These are phyloP conservation scores for Gloeopeniophorella convolvens DNA, from an alignment of 768 basidiomycete genomes.

Conservation along the genomic window DNA sequence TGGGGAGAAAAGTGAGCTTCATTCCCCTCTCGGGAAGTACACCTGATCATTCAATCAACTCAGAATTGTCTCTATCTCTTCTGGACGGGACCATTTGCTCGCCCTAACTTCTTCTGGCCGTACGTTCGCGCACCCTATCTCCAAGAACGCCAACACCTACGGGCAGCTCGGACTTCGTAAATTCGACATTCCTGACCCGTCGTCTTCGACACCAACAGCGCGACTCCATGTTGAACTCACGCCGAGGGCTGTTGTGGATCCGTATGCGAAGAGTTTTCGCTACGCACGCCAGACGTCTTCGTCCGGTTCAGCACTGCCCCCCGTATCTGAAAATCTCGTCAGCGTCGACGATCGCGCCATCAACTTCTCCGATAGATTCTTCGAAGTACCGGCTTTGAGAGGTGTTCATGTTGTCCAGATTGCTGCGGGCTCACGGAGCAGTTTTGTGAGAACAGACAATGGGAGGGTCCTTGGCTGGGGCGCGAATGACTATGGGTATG, in stretches of 20 bases:
- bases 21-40: not conserved
- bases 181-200: constrained; percentile 41
- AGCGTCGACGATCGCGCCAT: constrained; percentile 38
- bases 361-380: constrained; percentile 61
- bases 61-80: constrained; percentile 69
- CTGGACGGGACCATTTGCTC: constrained; percentile 68
- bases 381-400: constrained; percentile 68
- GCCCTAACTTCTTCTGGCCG: constrained; percentile 68
- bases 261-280: constrained; percentile 42
- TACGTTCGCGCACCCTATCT: constrained; percentile 71
- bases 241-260: constrained; percentile 49
- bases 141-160: constrained; percentile 65
- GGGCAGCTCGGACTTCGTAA: constrained; percentile 81
- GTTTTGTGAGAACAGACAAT: constrained; percentile 59
- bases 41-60: not conserved
- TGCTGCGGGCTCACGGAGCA: constrained; percentile 64
- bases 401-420: constrained; percentile 62
- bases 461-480: constrained; percentile 87
- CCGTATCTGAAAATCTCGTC: constrained; percentile 17
- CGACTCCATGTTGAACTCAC: constrained; percentile 46
- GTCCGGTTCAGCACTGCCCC: constrained; percentile 27
- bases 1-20: constrained; percentile 59
- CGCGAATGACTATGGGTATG: constrained; percentile 79
- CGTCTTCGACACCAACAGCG: constrained; percentile 24
- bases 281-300: constrained; percentile 31